Evolutionary conservation across 169 alveolate genomes (phyloP).

Genomic region (Eimeria praecox): DNA sequence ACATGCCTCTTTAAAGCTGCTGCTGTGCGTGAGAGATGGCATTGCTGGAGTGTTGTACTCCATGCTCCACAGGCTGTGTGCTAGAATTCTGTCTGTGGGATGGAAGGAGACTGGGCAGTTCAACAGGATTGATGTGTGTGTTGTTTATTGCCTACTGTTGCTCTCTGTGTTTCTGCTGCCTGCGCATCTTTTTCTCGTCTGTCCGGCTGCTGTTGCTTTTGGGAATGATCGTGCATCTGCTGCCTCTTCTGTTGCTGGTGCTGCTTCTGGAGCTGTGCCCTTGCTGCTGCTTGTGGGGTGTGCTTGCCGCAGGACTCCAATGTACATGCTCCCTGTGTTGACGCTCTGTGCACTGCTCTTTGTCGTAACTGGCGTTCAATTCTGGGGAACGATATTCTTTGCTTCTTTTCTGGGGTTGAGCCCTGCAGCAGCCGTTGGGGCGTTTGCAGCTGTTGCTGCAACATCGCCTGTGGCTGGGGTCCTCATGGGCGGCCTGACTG

Average conservation of each 20-base stretch:
- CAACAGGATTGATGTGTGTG: neutral
- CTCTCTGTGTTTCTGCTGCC: neutral
- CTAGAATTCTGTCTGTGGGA: too few species aligned
- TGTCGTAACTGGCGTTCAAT: conserved; percentile 83
- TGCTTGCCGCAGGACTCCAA: conserved; percentile 58
- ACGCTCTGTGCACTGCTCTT: conserved; percentile 80
- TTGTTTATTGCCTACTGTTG: neutral
- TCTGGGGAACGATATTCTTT: conserved; percentile 75
- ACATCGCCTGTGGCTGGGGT: conserved; percentile 79
- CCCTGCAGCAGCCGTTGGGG: conserved; percentile 65
- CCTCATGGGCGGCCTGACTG: conserved; percentile 76
- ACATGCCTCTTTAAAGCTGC: neutral
- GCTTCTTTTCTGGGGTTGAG: conserved; percentile 52
- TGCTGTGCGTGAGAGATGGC: neutral
- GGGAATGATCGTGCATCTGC: neutral
- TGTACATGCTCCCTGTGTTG: conserved; percentile 74
- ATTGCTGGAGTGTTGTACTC: neutral
- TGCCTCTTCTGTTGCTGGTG: too few species aligned
- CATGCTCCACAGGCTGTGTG: neutral
- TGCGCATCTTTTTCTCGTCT: neutral
- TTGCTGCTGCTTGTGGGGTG: conserved; percentile 1
- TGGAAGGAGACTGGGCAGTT: neutral
- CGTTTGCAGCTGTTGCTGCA: conserved; percentile 80
- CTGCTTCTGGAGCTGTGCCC: too few species aligned
- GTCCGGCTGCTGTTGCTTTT: neutral